These are phyloP conservation scores for Retiboletus fuscus DNA, from an alignment of 1,284 basidiomycete species.

Conservation along the genomic window DNA sequence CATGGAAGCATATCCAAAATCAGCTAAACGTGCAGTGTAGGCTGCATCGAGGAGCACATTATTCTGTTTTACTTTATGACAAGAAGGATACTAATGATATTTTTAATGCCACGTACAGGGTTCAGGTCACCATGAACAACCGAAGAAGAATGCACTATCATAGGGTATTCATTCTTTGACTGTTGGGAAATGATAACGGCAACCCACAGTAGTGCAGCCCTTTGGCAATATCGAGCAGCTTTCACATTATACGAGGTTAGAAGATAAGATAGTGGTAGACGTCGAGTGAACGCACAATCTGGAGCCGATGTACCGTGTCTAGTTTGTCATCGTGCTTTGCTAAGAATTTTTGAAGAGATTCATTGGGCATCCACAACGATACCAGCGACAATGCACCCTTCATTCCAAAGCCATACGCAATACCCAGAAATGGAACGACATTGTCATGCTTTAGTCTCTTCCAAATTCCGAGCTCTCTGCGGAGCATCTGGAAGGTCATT, in stretches of 20 bases:
- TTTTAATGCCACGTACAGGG: not conserved
- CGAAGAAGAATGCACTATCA: not conserved
- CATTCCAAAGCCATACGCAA: too few relatives aligned
- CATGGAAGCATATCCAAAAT: not conserved
- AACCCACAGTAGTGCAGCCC: too few relatives aligned
- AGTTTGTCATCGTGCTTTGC: not conserved
- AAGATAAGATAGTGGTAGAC: not conserved
- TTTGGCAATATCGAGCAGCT: too few relatives aligned
- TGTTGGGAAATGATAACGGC: not conserved
- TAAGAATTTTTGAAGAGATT: not conserved
- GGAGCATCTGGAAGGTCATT: not conserved
- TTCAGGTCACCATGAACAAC: too few relatives aligned
- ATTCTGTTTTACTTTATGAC: not conserved
- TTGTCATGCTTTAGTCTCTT: not conserved
- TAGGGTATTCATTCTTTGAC: not conserved
- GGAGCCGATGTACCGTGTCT: not conserved
- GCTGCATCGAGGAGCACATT: too few relatives aligned
- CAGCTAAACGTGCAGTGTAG: too few relatives aligned
- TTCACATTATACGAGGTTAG: too few relatives aligned
- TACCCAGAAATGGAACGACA: too few relatives aligned
- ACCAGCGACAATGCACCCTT: too few relatives aligned
- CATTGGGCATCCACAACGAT: too few relatives aligned
- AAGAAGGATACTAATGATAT: not conserved
- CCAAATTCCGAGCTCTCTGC: not conserved
- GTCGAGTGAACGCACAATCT: not conserved